Conservation (phyloP, 2,329 filamentous ascomycete species). For the Claviceps monticola region DNA sequence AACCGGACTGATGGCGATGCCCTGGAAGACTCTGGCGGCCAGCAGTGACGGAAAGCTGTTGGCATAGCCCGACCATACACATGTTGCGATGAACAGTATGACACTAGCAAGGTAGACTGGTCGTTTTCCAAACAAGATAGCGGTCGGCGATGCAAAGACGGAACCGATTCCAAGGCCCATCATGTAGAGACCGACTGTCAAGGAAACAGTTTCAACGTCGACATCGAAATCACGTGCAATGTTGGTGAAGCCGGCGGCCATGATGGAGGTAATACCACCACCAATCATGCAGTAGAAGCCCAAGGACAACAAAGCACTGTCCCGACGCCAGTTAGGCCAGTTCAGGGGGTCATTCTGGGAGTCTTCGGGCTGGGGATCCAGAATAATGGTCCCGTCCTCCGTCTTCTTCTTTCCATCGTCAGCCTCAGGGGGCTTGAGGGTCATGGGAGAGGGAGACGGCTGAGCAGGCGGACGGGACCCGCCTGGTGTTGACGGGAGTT, state of each 20-base stretch:
- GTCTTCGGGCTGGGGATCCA: constrained; percentile 87
- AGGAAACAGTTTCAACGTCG: constrained; percentile 56
- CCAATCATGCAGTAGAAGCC: constrained; percentile 90
- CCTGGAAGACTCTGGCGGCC: constrained; percentile 73
- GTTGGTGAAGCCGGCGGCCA: constrained; percentile 79
- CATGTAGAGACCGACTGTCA: constrained; percentile 91
- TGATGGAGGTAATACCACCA: constrained; percentile 79
- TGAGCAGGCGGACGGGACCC: constrained; percentile 9
- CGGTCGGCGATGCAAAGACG: constrained; percentile 75
- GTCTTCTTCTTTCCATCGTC: constrained; percentile 56
- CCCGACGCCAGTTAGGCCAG: constrained; percentile 72
- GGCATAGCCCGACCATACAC: constrained; percentile 77
- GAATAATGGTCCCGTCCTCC: constrained; percentile 65
- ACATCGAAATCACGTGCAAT: constrained; percentile 56
- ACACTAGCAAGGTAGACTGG: constrained; percentile 75
- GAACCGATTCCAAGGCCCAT: constrained; percentile 78
- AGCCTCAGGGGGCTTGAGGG: constrained; percentile 7
- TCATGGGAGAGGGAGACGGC: constrained; percentile 4
- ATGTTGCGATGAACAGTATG: constrained; percentile 61
- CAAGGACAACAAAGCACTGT: constrained; percentile 64
- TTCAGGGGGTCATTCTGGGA: constrained; percentile 85
- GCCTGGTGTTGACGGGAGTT: constrained; percentile 18
- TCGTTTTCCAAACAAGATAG: constrained; percentile 80
- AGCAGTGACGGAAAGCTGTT: constrained; percentile 69
- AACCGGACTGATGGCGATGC: constrained; percentile 75